Evolutionary conservation across 148 eudicot genomes (phyloP).

Genomic region (Hydrangea macrophylla): DNA sequence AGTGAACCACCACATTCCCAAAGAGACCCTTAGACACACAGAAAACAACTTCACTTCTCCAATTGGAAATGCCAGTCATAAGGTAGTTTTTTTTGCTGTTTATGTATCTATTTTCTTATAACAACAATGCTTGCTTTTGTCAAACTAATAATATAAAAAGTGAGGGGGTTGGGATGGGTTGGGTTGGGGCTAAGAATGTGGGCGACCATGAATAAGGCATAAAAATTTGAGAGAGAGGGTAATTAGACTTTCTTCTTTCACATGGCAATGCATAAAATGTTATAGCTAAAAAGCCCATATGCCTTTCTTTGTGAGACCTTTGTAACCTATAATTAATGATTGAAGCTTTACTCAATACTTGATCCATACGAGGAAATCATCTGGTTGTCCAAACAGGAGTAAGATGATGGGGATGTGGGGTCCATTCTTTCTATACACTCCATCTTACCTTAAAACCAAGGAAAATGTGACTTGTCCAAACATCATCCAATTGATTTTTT

Average conservation of each 20-base stretch:
- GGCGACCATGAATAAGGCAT: too few relatives aligned
- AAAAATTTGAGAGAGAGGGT: too few relatives aligned
- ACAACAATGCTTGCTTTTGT: conserved; percentile 37
- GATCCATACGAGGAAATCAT: conserved; percentile 11
- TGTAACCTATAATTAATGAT: conserved; percentile 2
- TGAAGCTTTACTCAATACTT: conserved; percentile 3
- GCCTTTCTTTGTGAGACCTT: not conserved
- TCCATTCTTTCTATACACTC: conserved; percentile 3
- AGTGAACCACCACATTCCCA: too few relatives aligned
- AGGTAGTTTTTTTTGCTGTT: conserved; percentile 30
- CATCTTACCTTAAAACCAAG: too few relatives aligned
- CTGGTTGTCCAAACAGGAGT: conserved; percentile 6
- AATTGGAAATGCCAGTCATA: conserved; percentile 33
- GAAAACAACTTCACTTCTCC: conserved; percentile 18
- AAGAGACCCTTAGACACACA: too few relatives aligned
- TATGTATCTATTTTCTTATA: conserved; percentile 29
- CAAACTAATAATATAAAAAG: conserved; percentile 28
- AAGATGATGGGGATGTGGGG: conserved; percentile 1
- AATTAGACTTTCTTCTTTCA: not conserved
- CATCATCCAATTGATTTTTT: too few relatives aligned
- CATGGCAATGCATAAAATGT: conserved; percentile 4
- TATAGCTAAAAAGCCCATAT: not conserved
- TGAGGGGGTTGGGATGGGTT: too few relatives aligned
- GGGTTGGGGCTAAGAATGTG: not conserved
- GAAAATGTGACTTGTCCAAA: too few relatives aligned